Conservation (phyloP, 1,139 yeast genomes). For the Yamadazyma sp. region DNA sequence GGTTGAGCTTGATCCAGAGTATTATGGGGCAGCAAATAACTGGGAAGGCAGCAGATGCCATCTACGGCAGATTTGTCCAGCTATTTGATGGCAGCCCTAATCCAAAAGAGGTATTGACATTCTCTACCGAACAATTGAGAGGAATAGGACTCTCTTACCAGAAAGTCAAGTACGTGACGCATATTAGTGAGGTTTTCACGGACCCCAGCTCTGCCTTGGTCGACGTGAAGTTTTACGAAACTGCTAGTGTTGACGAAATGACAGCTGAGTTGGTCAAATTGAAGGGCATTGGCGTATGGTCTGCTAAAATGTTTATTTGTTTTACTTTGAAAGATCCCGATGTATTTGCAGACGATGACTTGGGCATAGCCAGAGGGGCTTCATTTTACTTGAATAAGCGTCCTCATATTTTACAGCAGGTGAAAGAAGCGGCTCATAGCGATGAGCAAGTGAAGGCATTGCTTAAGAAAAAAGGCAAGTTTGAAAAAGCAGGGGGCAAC, state of each 20-base stretch:
- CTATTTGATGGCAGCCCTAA: slow-evolving; percentile 47
- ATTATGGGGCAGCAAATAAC: slow-evolving; percentile 82
- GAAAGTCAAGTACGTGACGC: slow-evolving; percentile 64
- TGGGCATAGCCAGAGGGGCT: slow-evolving; percentile 84
- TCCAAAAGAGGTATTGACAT: slow-evolving; percentile 46
- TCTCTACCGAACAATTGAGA: slow-evolving; percentile 50
- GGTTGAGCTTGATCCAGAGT: slow-evolving; percentile 40
- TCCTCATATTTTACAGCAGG: slow-evolving; percentile 47
- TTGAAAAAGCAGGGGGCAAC: slow-evolving; percentile 41
- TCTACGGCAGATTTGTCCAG: slow-evolving; percentile 46
- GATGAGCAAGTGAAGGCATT: slow-evolving; percentile 29
- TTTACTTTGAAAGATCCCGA: slow-evolving; percentile 68
- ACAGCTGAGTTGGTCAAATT: slow-evolving; percentile 54
- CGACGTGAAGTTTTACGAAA: slow-evolving; percentile 35
- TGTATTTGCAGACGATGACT: slow-evolving; percentile 75
- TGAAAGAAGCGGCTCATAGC: slow-evolving; percentile 32
- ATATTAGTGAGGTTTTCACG: slow-evolving; percentile 59
- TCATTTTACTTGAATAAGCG: slow-evolving; percentile 59
- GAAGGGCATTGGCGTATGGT: slow-evolving; percentile 90
- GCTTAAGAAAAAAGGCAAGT: slow-evolving; percentile 37
- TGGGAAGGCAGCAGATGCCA: slow-evolving; percentile 77
- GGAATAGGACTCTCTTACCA: slow-evolving; percentile 69
- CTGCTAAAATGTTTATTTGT: slow-evolving; percentile 81
- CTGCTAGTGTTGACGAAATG: slow-evolving; percentile 45
- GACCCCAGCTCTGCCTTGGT: slow-evolving; percentile 38